A percentile compares a stretch with the other conserved stretches of the same genome.
Evolutionary conservation across 1,284 basidiomycete genomes (phyloP).

Genomic region (Ceratobasidium sp.): DNA sequence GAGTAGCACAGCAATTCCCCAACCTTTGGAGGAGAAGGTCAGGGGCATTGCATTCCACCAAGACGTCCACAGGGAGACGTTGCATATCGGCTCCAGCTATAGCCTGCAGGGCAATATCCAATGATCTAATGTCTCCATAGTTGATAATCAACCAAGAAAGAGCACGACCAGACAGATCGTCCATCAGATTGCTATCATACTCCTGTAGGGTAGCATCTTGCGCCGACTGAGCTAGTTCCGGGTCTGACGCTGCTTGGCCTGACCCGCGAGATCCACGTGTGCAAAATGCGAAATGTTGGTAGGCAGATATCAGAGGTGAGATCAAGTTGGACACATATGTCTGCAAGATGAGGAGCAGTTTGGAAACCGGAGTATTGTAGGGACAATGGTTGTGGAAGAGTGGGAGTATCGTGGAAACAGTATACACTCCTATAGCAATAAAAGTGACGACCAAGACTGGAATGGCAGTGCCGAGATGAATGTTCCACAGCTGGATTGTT

Average conservation of each 20-base stretch:
- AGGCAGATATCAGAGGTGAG: background rate
- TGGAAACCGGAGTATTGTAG: slow-evolving; percentile 5
- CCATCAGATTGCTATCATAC: slow-evolving; percentile 1
- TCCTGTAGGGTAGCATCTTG: background rate
- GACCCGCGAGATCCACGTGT: background rate
- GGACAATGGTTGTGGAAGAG: background rate
- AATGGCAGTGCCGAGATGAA: slow-evolving; percentile 14
- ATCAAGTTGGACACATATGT: background rate
- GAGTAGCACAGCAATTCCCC: slow-evolving; percentile 16
- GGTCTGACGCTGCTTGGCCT: background rate
- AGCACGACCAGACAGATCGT: background rate
- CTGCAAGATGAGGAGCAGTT: background rate
- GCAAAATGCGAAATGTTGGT: background rate
- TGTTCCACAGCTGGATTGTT: slow-evolving; percentile 8
- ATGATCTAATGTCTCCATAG: background rate
- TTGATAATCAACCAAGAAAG: slow-evolving; percentile 1
- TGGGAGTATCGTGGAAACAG: background rate
- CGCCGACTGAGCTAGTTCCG: background rate
- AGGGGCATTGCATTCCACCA: background rate
- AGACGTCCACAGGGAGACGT: background rate
- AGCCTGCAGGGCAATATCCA: slow-evolving; percentile 9
- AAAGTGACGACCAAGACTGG: slow-evolving; percentile 4
- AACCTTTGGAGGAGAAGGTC: slow-evolving; percentile 8
- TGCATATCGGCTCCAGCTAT: background rate
- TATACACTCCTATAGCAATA: background rate